phyloP scores from a whole-genome alignment of 768 basidiomycete genomes.

The Gyrodon lividus region DNA sequence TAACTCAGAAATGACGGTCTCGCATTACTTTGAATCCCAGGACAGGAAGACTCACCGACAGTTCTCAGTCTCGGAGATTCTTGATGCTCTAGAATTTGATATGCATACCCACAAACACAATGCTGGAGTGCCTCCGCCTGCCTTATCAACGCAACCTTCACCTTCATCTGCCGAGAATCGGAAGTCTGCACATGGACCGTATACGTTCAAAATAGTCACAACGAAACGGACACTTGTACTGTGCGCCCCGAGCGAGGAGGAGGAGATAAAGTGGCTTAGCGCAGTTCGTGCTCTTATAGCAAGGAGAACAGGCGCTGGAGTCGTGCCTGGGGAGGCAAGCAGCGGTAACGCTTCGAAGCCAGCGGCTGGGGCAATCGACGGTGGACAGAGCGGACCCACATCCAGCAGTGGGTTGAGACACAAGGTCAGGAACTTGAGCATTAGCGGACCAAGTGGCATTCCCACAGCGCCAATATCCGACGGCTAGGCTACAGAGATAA shows the following conservation, averaged over 20 bases:
- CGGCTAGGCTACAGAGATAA: conserved; percentile 15
- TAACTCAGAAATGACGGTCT: conserved; percentile 6
- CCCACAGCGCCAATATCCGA: conserved; percentile 21
- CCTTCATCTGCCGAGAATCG: conserved; percentile 36
- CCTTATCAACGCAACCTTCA: conserved; percentile 34
- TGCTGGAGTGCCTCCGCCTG: conserved; percentile 31
- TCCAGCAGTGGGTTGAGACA: conserved; percentile 41
- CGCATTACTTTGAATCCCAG: conserved; percentile 40
- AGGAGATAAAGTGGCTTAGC: conserved; percentile 97
- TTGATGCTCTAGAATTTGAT: conserved; percentile 91
- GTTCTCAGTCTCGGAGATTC: conserved; percentile 79
- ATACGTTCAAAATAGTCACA: conserved; percentile 95
- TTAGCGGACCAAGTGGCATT: conserved; percentile 34
- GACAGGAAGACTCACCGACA: conserved; percentile 87
- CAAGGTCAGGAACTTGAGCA: conserved; percentile 49
- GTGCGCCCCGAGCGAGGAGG: conserved; percentile 95
- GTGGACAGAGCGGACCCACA: conserved; percentile 22
- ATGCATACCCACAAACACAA: conserved; percentile 54
- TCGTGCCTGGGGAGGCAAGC: conserved; percentile 47
- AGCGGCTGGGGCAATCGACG: conserved; percentile 10
- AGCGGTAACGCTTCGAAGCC: conserved; percentile 14
- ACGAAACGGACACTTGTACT: conserved; percentile 87
- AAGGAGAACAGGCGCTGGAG: conserved; percentile 54
- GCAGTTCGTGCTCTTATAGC: conserved; percentile 91
- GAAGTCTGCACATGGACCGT: conserved; percentile 45